These are phyloP conservation scores for Fomitopsis palustris DNA, from an alignment of 1,284 basidiomycete species.

Conservation along the genomic window DNA sequence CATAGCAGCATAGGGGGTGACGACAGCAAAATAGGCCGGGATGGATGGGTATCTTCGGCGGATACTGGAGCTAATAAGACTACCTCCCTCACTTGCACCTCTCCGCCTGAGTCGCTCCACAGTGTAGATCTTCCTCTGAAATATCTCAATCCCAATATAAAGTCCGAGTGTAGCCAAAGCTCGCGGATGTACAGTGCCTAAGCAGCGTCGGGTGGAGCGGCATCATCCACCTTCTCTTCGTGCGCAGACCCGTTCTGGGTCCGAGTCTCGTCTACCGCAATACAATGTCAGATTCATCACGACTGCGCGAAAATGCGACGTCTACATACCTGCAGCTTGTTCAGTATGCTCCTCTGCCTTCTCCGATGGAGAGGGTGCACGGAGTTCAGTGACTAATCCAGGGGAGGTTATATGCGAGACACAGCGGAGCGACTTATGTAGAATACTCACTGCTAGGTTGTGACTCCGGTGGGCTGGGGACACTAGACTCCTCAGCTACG, in stretches of 20 bases:
- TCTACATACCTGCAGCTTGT: neutral
- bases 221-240: neutral
- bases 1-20: conserved; percentile 6
- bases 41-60: conserved; percentile 4
- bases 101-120: neutral
- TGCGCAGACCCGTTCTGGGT: neutral
- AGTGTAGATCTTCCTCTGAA: neutral
- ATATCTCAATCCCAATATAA: neutral
- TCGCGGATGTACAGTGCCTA: too few relatives aligned
- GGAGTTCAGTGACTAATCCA: neutral
- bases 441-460: neutral
- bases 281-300: neutral
- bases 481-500: neutral
- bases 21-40: conserved; percentile 1
- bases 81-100: neutral
- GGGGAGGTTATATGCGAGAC: neutral
- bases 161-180: neutral
- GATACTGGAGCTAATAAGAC: neutral
- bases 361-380: neutral
- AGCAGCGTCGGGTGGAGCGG: neutral
- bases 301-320: neutral
- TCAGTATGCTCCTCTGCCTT: neutral
- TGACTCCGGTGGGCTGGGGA: neutral
- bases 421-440: neutral
- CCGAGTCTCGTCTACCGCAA: neutral